Percentiles rank a stretch among this genome's conserved stretches.
Conservation (phyloP, 805 yeast species). For the Starmerella sp. region DNA sequence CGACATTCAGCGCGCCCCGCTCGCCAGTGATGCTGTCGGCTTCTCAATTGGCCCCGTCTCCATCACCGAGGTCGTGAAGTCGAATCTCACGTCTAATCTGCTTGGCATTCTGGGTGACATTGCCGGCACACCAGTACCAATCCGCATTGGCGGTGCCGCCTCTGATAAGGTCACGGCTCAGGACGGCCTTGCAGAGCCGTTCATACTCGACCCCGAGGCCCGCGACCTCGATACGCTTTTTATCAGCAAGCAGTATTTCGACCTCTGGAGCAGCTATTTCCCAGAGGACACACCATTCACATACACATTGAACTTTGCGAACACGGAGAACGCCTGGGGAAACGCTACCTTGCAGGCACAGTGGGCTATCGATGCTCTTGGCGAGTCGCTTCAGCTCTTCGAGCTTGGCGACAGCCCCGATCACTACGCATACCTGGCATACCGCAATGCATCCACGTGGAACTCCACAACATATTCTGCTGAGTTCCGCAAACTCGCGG, state of each 20-base stretch:
- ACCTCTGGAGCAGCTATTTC: not conserved
- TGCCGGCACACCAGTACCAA: not conserved
- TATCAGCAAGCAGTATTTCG: not conserved
- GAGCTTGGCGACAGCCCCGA: constrained; percentile 3
- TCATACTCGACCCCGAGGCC: not conserved
- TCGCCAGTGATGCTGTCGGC: not conserved
- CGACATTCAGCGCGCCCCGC: not conserved
- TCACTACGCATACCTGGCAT: not conserved
- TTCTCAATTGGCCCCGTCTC: not conserved
- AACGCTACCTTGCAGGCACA: not conserved
- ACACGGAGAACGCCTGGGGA: not conserved
- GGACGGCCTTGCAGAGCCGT: not conserved
- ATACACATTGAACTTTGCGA: not conserved
- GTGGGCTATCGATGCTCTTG: not conserved
- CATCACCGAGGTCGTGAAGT: not conserved
- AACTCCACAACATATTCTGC: not conserved
- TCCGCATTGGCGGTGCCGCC: not conserved
- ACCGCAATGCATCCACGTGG: not conserved
- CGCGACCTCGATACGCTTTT: not conserved
- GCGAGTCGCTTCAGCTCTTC: not conserved
- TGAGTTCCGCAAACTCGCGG: not conserved
- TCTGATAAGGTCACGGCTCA: not conserved
- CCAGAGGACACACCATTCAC: not conserved
- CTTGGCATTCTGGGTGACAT: not conserved
- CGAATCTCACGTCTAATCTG: not conserved